Evolutionary conservation across 768 basidiomycete species (phyloP).

Genomic region (Kwoniella dendrophila): DNA sequence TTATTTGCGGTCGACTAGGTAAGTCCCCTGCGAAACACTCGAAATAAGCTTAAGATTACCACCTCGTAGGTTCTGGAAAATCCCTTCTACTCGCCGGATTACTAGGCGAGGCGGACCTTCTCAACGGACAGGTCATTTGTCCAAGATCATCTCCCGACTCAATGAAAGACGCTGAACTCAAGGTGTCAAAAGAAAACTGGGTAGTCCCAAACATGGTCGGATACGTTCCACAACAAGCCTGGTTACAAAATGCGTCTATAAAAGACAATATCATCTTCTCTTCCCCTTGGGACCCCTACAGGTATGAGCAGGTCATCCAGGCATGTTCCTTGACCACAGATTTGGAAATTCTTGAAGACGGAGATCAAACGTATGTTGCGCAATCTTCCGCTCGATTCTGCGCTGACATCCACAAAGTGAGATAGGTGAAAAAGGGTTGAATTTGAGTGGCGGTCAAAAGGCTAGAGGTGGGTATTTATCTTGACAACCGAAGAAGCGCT

Average conservation of each 20-base stretch:
- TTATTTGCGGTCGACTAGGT: conserved; percentile 83
- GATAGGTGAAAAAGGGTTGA: conserved; percentile 55
- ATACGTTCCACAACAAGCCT: conserved; percentile 70
- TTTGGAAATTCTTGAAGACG: conserved; percentile 66
- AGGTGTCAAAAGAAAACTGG: conserved; percentile 72
- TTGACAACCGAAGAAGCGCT: not conserved
- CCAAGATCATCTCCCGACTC: conserved; percentile 82
- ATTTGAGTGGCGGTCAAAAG: conserved; percentile 62
- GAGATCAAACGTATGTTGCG: conserved; percentile 70
- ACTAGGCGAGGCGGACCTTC: conserved; percentile 82
- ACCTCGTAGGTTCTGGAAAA: conserved; percentile 72
- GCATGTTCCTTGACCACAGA: conserved; percentile 76
- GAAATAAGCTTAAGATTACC: not conserved
- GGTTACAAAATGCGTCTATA: conserved; percentile 82
- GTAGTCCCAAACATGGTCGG: conserved; percentile 75
- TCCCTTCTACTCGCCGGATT: conserved; percentile 80
- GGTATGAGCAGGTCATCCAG: conserved; percentile 77
- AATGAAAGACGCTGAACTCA: conserved; percentile 58
- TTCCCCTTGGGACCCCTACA: conserved; percentile 69
- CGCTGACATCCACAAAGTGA: conserved; percentile 56
- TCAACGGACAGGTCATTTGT: conserved; percentile 77
- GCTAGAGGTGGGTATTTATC: conserved; percentile 56
- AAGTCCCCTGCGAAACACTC: not conserved
- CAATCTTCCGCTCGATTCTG: conserved; percentile 52
- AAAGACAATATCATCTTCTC: conserved; percentile 82